phyloP scores from a whole-genome alignment of 768 basidiomycete species.

The Boletus insuetus region DNA sequence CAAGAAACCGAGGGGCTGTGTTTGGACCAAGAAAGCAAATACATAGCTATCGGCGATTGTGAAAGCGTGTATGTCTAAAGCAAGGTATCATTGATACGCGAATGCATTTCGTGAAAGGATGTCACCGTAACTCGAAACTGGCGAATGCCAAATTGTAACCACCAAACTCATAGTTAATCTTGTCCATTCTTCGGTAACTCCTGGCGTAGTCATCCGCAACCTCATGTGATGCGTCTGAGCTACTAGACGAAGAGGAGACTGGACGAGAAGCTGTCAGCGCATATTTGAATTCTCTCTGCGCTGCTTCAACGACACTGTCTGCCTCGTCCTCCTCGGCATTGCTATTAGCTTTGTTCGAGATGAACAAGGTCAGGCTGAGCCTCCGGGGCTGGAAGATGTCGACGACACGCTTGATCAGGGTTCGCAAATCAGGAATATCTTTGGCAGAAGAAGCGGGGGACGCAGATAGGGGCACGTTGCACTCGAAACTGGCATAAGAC shows the following conservation, averaged over 20 bases:
- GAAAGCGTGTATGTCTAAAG: conserved; percentile 20
- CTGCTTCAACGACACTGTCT: conserved; percentile 62
- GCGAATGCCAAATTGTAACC: conserved; percentile 90
- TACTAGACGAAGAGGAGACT: conserved; percentile 21
- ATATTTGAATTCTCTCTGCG: conserved; percentile 67
- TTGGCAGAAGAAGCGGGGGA: conserved; percentile 28
- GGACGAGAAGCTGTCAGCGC: conserved; percentile 47
- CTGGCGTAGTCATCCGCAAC: conserved; percentile 20
- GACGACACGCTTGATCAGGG: conserved; percentile 85
- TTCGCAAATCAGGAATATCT: conserved; percentile 69
- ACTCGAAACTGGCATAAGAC: conserved; percentile 99
- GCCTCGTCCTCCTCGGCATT: conserved; percentile 43
- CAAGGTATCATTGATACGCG: conserved; percentile 19
- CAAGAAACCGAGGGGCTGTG: conserved; percentile 7
- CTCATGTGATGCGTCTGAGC: conserved; percentile 14
- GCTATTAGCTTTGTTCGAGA: conserved; percentile 60
- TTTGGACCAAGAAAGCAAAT: conserved; percentile 10
- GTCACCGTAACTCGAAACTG: conserved; percentile 64
- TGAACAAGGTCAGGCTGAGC: conserved; percentile 86
- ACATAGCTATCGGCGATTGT: conserved; percentile 15
- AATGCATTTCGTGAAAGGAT: conserved; percentile 8
- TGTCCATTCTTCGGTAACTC: conserved; percentile 82
- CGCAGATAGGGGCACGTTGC: conserved; percentile 77
- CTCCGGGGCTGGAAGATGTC: conserved; percentile 88
- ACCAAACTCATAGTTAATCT: conserved; percentile 97